Evolutionary conservation across 78 protist species (phyloP), one percentile per base, ranked within the genome.

Genomic region (Planoprotostelium fungivorum): DNA sequence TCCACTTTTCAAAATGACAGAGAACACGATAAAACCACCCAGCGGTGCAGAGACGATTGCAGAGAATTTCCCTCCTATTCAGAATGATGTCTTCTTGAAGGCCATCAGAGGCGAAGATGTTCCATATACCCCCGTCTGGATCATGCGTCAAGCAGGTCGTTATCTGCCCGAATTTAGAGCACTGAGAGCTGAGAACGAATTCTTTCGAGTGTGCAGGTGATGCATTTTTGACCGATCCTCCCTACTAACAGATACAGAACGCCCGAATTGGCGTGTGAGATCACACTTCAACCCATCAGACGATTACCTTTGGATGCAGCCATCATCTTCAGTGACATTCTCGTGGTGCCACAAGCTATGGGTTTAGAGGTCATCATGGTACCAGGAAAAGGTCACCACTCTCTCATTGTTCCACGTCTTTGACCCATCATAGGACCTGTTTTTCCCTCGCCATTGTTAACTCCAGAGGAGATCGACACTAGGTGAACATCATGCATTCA

Each of bases 141-240:
- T 95, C 38, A 98, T 98, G 99, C 93, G 99, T 85, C 99, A 98
- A 91, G 99, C 99, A 0, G 99, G 99, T 31, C 73, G 99, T 28
- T 97, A 98, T 89, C 93, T 98, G 88, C 98, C 98, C 37, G 98
- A 90, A 83, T 93, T 90, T 34, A 87, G 83, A 35, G 63, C 34
- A 28, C 90, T 88, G 36, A 37, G 95, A n/a, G 91, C 93, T 38
- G 91, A 92, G 87, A 86, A 86, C 9, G 93, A 90, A 38, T 97
- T 97, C 88, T 97, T 97, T 87, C 89, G 90, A n/a, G 91, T 94
- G 83, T 97, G 99, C 87, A 95, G 73, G 73, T 51, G 73, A 51
- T 51, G 73, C 5, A 16, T 25, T 51, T 51, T n/a, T n/a, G n/a
- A 51, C 73, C 5, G 31, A 51, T 51, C 16, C 16, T 51, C 5